Evolutionary conservation across 768 basidiomycete species (phyloP).

Genomic region (Leucogyrophana mollusca): DNA sequence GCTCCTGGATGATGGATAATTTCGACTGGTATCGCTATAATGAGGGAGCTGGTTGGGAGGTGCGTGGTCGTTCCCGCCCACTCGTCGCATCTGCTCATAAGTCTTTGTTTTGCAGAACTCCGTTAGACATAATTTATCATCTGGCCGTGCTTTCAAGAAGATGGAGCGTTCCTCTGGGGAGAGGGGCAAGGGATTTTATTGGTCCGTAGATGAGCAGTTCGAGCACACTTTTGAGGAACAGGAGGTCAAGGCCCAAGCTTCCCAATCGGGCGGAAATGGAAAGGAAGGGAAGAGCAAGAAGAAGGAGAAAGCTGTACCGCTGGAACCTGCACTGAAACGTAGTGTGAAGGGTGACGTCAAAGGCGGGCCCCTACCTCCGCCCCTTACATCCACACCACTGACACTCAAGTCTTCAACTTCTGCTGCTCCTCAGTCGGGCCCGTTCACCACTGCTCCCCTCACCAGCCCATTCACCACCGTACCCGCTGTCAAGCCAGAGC

Average conservation of each 20-base stretch:
- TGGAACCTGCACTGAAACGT: constrained; percentile 68
- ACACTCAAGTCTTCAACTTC: constrained; percentile 25
- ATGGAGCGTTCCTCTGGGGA: constrained; percentile 82
- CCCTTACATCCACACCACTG: constrained; percentile 65
- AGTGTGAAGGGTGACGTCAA: constrained; percentile 66
- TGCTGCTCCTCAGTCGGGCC: constrained; percentile 1
- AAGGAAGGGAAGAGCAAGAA: constrained; percentile 47
- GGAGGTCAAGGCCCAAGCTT: constrained; percentile 48
- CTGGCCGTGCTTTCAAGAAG: constrained; percentile 89
- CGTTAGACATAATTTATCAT: constrained; percentile 93
- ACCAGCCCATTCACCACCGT: constrained; percentile 7
- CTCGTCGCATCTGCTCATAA: not conserved
- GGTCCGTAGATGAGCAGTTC: constrained; percentile 81
- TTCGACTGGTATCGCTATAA: constrained; percentile 91
- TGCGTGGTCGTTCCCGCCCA: constrained; percentile 34
- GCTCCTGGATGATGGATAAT: constrained; percentile 85
- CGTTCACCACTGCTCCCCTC: constrained; percentile 6
- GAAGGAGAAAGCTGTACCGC: constrained; percentile 54
- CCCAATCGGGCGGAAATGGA: constrained; percentile 27
- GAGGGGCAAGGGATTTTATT: constrained; percentile 90
- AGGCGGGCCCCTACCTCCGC: constrained; percentile 61
- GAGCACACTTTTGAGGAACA: constrained; percentile 71
- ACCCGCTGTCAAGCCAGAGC: constrained; percentile 21
- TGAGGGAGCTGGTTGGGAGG: constrained; percentile 88
- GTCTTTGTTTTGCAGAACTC: constrained; percentile 62